phyloP scores from a whole-genome alignment of 441 rosid species.

The Pelargonium cotyledonis region DNA sequence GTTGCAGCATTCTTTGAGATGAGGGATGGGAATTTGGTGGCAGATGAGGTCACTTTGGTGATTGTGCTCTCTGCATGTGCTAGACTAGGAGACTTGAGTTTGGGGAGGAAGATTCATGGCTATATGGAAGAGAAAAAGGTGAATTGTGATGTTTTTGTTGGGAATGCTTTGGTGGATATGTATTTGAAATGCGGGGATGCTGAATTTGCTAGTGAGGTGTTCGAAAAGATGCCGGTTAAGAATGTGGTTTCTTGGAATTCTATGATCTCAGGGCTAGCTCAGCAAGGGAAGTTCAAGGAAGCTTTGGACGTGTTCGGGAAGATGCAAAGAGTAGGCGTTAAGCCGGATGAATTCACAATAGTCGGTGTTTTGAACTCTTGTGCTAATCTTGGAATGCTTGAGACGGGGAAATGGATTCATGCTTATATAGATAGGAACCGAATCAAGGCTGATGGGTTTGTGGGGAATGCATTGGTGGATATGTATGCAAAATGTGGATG shows the following conservation, averaged over 20 bases:
- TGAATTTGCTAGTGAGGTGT: background rate
- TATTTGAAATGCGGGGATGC: conserved; percentile 7
- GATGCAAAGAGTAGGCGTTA: background rate
- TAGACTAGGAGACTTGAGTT: background rate
- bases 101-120: background rate
- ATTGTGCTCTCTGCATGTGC: background rate
- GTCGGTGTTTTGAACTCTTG: conserved; percentile 4
- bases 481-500: conserved; percentile 10
- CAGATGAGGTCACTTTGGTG: background rate
- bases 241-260: conserved; percentile 3
- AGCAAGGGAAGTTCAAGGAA: conserved; percentile 7
- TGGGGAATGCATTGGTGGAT: conserved; percentile 7
- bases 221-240: background rate
- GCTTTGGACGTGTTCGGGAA: background rate
- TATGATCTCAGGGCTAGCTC: conserved; percentile 5
- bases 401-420: background rate
- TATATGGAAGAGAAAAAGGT: background rate
- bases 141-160: conserved; percentile 1
- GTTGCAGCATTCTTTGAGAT: conserved; percentile 3
- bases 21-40: background rate
- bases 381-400: conserved; percentile 7
- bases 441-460: conserved; percentile 3
- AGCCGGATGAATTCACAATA: background rate
- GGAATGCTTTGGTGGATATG: conserved; percentile 10
- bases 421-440: background rate